A percentile compares a stretch with the other conserved stretches of the same genome.
Evolutionary conservation across 768 basidiomycete genomes (phyloP).

Genomic region (Artomyces pyxidatus): DNA sequence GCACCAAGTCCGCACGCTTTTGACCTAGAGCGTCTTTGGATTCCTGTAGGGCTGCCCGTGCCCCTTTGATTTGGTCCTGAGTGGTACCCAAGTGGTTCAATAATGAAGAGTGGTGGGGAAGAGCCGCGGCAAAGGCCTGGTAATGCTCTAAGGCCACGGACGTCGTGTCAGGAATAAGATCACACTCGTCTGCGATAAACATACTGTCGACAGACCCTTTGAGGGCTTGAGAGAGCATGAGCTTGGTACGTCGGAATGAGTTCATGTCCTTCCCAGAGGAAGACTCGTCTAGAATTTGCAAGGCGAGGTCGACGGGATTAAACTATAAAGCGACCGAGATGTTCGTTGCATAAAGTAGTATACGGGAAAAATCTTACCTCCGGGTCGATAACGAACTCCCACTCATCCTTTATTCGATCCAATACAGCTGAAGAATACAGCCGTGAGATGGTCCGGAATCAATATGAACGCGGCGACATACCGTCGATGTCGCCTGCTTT

Average conservation of each 20-base stretch:
- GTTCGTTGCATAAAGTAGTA: not conserved
- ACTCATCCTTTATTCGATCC: conserved; percentile 80
- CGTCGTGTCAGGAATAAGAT: conserved; percentile 1
- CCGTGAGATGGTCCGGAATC: not conserved
- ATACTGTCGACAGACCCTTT: conserved; percentile 85
- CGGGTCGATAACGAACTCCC: conserved; percentile 80
- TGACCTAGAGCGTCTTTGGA: conserved; percentile 71
- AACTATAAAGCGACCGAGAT: conserved; percentile 44
- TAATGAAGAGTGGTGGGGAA: conserved; percentile 83
- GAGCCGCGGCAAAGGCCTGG: conserved; percentile 88
- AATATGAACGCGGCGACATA: conserved; percentile 26
- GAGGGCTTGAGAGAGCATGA: conserved; percentile 68
- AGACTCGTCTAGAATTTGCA: conserved; percentile 77
- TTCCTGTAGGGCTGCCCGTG: conserved; percentile 66
- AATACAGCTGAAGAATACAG: conserved; percentile 50
- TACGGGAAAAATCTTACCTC: conserved; percentile 43
- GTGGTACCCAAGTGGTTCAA: conserved; percentile 62
- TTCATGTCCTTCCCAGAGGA: conserved; percentile 66
- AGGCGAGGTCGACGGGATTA: conserved; percentile 88
- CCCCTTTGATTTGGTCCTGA: conserved; percentile 65
- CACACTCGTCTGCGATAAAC: conserved; percentile 23
- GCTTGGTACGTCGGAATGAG: conserved; percentile 71
- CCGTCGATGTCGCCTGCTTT: conserved; percentile 82
- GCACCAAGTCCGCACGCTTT: conserved; percentile 83
- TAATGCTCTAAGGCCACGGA: conserved; percentile 59